A percentile compares a stretch with the other conserved stretches of the same genome.
Conservation (phyloP, 2,329 filamentous ascomycete genomes). For the Leptosphaerulina australis region DNA sequence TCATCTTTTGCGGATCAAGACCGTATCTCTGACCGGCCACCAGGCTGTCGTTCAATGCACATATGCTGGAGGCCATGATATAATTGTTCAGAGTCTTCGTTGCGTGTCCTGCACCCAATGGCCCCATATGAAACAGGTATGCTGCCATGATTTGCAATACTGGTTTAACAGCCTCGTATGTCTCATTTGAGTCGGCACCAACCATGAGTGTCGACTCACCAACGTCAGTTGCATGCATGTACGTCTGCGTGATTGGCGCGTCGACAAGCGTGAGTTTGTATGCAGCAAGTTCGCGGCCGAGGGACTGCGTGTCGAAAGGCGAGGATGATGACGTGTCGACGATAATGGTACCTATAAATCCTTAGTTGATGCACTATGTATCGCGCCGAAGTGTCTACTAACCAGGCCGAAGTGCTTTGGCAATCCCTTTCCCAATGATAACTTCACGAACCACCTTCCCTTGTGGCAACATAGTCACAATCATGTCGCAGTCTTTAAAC, state of each 20-base stretch:
- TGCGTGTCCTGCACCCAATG: conserved; percentile 42
- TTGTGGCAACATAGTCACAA: conserved; percentile 11
- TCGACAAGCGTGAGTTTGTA: conserved; percentile 44
- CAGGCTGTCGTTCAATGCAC: conserved; percentile 41
- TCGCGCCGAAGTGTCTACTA: background rate
- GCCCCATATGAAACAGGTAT: conserved; percentile 47
- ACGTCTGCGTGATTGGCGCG: conserved; percentile 47
- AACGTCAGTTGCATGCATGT: conserved; percentile 45
- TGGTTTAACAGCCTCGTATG: conserved; percentile 41
- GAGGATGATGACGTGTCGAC: conserved; percentile 47
- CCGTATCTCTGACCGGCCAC: conserved; percentile 47
- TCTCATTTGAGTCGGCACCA: conserved; percentile 31
- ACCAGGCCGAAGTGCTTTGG: conserved; percentile 1
- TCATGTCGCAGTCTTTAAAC: conserved; percentile 9
- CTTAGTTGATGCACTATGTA: background rate
- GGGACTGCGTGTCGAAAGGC: conserved; percentile 43
- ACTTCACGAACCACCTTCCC: conserved; percentile 10
- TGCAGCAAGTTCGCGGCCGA: conserved; percentile 40
- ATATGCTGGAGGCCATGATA: conserved; percentile 41
- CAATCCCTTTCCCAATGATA: conserved; percentile 3
- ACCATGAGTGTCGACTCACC: conserved; percentile 47
- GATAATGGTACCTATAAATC: conserved; percentile 33
- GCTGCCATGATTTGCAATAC: conserved; percentile 43
- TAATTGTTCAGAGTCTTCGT: conserved; percentile 48
- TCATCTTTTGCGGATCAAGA: conserved; percentile 48